Percentiles rank a stretch among this genome's conserved stretches.
These are phyloP conservation scores for Balamuthia mandrillaris DNA, from an alignment of 208 protist species.

Conservation along the genomic window DNA sequence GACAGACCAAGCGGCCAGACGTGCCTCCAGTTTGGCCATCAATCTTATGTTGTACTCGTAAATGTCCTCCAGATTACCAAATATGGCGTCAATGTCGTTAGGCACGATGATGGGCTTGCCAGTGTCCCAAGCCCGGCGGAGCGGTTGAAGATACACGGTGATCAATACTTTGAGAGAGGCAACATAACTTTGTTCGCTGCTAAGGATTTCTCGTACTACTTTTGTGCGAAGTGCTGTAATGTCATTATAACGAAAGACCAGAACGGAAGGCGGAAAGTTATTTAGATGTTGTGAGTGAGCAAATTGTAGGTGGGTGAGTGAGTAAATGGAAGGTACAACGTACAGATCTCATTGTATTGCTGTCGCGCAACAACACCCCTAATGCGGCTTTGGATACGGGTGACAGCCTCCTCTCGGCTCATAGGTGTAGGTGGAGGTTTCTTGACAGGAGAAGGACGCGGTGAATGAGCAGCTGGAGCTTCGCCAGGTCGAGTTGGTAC, in stretches of 20 bases:
- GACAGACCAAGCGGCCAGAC: not conserved
- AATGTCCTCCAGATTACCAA: slow-evolving; percentile 17
- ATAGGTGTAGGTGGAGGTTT: not conserved
- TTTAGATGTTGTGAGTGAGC: not conserved
- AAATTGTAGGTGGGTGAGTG: not conserved
- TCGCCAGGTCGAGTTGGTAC: too few relatives aligned
- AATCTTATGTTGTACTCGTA: slow-evolving; percentile 5
- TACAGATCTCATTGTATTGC: not conserved
- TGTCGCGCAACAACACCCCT: not conserved
- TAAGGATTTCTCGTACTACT: not conserved
- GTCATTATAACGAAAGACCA: not conserved
- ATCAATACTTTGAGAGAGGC: not conserved
- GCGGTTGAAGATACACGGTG: not conserved
- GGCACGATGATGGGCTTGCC: slow-evolving; percentile 5
- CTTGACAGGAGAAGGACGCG: too few relatives aligned
- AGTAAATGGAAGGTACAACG: not conserved
- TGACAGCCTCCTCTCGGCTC: not conserved
- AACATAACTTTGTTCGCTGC: not conserved
- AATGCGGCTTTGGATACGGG: not conserved
- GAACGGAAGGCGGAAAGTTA: not conserved
- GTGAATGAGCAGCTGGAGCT: too few relatives aligned
- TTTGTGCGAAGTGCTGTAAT: not conserved
- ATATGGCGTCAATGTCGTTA: not conserved
- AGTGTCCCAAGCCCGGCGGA: not conserved
- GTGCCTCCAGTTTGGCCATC: slow-evolving; percentile 12